Evolutionary conservation across 805 yeast genomes (phyloP).

Genomic region (Candida ascalaphidarum): DNA sequence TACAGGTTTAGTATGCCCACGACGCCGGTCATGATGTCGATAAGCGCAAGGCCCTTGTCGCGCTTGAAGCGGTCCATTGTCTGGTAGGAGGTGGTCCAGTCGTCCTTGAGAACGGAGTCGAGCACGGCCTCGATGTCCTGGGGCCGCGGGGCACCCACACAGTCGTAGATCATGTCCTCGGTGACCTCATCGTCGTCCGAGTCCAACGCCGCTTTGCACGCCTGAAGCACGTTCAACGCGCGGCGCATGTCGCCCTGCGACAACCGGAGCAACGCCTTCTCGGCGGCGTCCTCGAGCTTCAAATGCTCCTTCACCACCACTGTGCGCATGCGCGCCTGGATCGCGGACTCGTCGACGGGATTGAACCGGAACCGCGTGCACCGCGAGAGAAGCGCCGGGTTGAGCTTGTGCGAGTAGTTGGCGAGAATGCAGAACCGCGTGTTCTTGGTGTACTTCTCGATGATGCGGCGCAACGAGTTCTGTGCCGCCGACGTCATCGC

Average conservation of each 20-base stretch:
- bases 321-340: slow-evolving; percentile 54
- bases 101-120: slow-evolving; percentile 73
- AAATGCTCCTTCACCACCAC: slow-evolving; percentile 68
- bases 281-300: slow-evolving; percentile 49
- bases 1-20: slow-evolving; percentile 61
- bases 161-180: slow-evolving; percentile 76
- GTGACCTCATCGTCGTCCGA: slow-evolving; percentile 47
- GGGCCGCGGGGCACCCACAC: slow-evolving; percentile 95
- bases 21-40: slow-evolving; percentile 75
- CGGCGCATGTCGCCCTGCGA: slow-evolving; percentile 97
- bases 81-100: slow-evolving; percentile 71
- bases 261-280: slow-evolving; percentile 55
- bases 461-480: slow-evolving; percentile 73
- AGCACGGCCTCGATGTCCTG: slow-evolving; percentile 68
- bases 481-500: slow-evolving; percentile 89
- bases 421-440: slow-evolving; percentile 95
- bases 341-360: slow-evolving; percentile 65
- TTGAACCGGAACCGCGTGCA: slow-evolving; percentile 93
- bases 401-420: slow-evolving; percentile 89
- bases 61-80: slow-evolving; percentile 61
- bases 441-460: slow-evolving; percentile 88
- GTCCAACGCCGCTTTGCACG: slow-evolving; percentile 69
- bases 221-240: slow-evolving; percentile 88
- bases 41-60: slow-evolving; percentile 78
- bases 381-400: slow-evolving; percentile 89